Evolutionary conservation across 306 rosid species (phyloP), one percentile per base, ranked within the genome.

Genomic region (Prunus davidiana): DNA sequence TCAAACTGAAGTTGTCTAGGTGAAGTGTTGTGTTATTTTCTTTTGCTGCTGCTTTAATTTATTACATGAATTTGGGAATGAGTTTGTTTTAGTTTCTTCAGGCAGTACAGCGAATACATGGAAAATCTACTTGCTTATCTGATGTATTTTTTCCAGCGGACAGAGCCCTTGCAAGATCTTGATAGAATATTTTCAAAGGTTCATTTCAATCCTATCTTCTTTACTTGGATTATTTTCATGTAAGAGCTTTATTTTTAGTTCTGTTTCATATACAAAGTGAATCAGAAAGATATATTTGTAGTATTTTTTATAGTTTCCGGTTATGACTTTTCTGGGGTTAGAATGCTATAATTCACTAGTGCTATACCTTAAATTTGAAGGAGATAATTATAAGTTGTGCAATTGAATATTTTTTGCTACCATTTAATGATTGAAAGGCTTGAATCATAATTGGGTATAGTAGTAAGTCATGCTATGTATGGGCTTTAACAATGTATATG

Each of bases 91-190:
- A 52, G 63, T 73, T 73, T 85, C 70, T 85, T 47, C 88, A 95
- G 98, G 83, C 91, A 85, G 79, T 92, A 92, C 89, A 79, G 86
- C 84, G 96, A 92, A 58, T 95, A 95, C 75, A 27, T 90, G 84
- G 88, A 80, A 68, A 92, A 88, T 82, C 93, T 92, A 22, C 74
- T 90, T 74, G 92, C 87, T 85, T 90, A 95, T 76, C 88, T 95
- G 28, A 65, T n/a, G n/a, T n/a, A n/a, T n/a, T n/a, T n/a, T n/a
- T n/a, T n/a, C n/a, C n/a, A n/a, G n/a, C n/a, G n/a, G 67, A 92
- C 97, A 10, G 97, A 95, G 83, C 98, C 98, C 76, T 82, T 95
- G 86, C 96, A 95, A 87, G 98, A 95, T 86, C 81, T 95, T 76
- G 93, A 90, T 85, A 82, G 97, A 52, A 95, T 95, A 85, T 88